A percentile compares a stretch with the other conserved stretches of the same genome.
These are phyloP conservation scores for Lasiodiplodia hormozganensis DNA, from an alignment of 2,329 filamentous ascomycete genomes.

Conservation along the genomic window DNA sequence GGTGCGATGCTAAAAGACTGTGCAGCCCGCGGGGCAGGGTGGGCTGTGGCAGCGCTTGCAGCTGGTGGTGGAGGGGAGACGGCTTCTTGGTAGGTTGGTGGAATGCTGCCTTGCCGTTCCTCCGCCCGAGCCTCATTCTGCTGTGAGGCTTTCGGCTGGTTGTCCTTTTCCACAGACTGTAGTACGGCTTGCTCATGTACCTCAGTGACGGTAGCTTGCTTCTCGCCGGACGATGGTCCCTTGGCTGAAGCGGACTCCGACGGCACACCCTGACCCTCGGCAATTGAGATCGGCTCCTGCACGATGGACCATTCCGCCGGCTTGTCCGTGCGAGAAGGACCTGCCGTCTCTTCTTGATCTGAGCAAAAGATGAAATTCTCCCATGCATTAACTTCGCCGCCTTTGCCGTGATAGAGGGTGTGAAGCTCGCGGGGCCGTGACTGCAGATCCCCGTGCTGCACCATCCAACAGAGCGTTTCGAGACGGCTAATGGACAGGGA, in stretches of 20 bases:
- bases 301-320: not conserved
- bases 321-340: not conserved
- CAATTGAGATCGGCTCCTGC: not conserved
- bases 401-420: slow-evolving; percentile 13
- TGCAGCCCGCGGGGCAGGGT: not conserved
- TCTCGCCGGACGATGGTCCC: not conserved
- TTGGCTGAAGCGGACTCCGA: not conserved
- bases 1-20: not conserved
- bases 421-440: not conserved
- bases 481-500: not conserved
- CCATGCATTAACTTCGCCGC: slow-evolving; percentile 18
- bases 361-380: not conserved
- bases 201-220: not conserved
- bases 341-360: not conserved
- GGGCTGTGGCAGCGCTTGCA: not conserved
- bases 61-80: not conserved
- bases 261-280: not conserved
- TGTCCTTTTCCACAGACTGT: not conserved
- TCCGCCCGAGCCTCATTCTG: not conserved
- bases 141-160: not conserved
- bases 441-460: not conserved
- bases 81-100: not conserved
- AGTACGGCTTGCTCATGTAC: not conserved
- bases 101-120: not conserved
- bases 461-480: slow-evolving; percentile 7